Conservation (phyloP, 306 rosid genomes). For the Neltuma alba region DNA sequence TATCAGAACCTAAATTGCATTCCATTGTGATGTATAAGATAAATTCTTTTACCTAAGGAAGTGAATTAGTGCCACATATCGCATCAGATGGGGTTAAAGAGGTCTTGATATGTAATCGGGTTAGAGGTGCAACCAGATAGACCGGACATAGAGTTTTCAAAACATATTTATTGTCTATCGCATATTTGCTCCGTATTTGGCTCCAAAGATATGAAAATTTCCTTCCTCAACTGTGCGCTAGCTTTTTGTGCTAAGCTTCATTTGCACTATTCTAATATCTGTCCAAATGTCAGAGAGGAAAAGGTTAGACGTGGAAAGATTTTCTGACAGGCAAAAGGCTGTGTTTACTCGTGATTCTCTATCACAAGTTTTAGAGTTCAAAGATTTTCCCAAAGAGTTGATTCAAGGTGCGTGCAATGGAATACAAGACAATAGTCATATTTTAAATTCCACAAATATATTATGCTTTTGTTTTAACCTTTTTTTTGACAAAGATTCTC, state of each 20-base stretch:
- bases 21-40: background rate
- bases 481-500: conserved; percentile 11
- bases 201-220: background rate
- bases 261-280: conserved; percentile 13
- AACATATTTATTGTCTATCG: background rate
- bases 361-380: conserved; percentile 52
- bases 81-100: background rate
- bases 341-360: conserved; percentile 57
- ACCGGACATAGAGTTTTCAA: background rate
- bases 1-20: background rate
- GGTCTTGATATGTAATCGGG: background rate
- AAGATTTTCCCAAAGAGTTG: conserved; percentile 59
- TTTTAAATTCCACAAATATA: background rate
- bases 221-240: conserved; percentile 2
- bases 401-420: conserved; percentile 53
- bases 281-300: conserved; percentile 49
- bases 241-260: conserved; percentile 20
- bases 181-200: conserved; percentile 4
- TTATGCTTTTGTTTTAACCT: conserved; percentile 27
- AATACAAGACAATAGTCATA: conserved; percentile 23
- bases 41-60: background rate
- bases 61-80: conserved; percentile 2
- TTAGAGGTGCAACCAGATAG: background rate
- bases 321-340: conserved; percentile 44
- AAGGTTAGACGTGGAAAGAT: conserved; percentile 48